These are phyloP conservation scores for Aspergillus brasiliensis DNA, from an alignment of 2,329 filamentous ascomycete genomes.

Conservation along the genomic window DNA sequence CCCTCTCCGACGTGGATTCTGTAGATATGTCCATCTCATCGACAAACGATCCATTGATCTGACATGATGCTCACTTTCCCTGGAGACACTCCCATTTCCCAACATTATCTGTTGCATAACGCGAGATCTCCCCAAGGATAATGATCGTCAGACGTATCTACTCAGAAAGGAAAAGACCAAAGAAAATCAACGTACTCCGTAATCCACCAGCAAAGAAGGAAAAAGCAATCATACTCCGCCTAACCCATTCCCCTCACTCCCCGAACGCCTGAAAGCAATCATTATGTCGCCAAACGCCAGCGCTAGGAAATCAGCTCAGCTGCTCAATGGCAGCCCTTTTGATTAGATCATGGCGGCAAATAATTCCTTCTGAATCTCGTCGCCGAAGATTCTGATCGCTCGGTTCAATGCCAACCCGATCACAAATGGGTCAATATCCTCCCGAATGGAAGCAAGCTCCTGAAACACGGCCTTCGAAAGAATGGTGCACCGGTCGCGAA, in stretches of 20 bases:
- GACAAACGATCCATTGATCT: no score
- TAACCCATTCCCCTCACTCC: no score
- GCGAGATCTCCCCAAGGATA: background rate
- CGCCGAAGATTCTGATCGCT: conserved; percentile 29
- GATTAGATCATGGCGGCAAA: background rate
- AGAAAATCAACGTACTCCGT: background rate
- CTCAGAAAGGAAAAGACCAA: background rate
- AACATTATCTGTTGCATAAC: background rate
- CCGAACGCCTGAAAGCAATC: background rate
- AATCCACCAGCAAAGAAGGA: background rate
- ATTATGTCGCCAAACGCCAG: background rate
- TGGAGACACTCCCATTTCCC: no score
- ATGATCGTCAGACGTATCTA: background rate
- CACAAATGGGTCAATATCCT: conserved; percentile 22
- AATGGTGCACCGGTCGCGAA: conserved; percentile 26
- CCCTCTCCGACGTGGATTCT: no score
- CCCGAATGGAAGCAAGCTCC: conserved; percentile 28
- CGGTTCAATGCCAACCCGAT: conserved; percentile 27
- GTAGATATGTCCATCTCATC: no score
- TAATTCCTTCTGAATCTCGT: conserved; percentile 36
- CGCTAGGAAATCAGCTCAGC: background rate
- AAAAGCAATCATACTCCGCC: background rate
- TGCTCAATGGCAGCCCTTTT: background rate
- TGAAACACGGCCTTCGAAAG: conserved; percentile 37
- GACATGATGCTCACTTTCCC: no score